Base-by-base conservation (phyloP, 2,329 filamentous ascomycete genomes). In the Cordyceps militaris region DNA sequence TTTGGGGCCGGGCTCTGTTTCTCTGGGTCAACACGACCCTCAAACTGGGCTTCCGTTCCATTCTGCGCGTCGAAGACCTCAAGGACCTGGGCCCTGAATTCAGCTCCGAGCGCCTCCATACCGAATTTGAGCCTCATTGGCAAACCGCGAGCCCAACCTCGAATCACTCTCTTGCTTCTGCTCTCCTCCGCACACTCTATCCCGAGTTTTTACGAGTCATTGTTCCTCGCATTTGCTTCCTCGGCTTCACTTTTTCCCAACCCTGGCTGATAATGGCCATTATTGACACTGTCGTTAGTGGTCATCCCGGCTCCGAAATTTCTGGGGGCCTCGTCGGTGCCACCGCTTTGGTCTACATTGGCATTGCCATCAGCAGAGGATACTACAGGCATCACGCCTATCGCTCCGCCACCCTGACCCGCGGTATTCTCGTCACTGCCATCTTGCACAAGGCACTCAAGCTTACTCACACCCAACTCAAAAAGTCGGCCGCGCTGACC, bases 1-100 rank as follows among this genome's bases (percentile, higher is more conserved):
- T 68, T 26, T 67, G 61, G 52, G 54, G 53, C 14, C 46, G 58
- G 10, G 48, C 53, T 6, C 40, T 57, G 23, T 56, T 60, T 42
- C 24, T 60, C 10, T 60, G 58, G 58, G 21, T 60, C 53, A 60
- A 60, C 24, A 40, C 53, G 16, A 57, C 53, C 8, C 32, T 60
- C 10, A 23, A 40, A n/a, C 30, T 52, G 14, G 58, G 58, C 9
- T 60, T 60, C 13, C 51, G 52, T 19, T 52, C 30, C 26, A 47
- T 56, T 24, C 32, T 56, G 10, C 53, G 44, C 19, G 38, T 56
- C n/a, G 53, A 55, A 36, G 48, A 56, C 32, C 50, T 59, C 28
- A 44, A 38, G n/a, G 44, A 50, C 16, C 47, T 59, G 9, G 58
- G 58, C 10, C 58, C 58, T 14, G 53, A 59, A 34, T 59, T 56